Base-by-base conservation (phyloP, 306 rosid species). In the Lotus japonicus region DNA sequence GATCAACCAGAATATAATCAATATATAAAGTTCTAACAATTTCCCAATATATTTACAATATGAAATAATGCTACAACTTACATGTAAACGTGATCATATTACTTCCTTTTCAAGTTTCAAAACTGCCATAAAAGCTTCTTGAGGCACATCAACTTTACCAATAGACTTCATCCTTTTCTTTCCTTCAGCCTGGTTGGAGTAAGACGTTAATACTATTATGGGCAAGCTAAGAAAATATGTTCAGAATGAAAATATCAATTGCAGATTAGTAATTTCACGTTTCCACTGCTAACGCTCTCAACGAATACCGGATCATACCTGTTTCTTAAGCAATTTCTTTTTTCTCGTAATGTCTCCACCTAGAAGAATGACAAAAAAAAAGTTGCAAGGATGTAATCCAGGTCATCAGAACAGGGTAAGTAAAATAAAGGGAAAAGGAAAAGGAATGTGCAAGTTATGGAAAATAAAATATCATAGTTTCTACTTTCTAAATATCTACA, bases 71-170 rank as follows among this genome's bases (percentile, higher is more conserved):
- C 44, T 58, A 48, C 69, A 75, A 72, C 46, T 73, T 64, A 70
- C 64, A 68, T 10, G 56, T 14, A 57, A 36, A 35, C 56, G 11
- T 46, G 39, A 66, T 86, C 86, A 92, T 66, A 92, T 64, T 13
- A 92, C 96, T 77, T 89, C 98, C 78, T 89, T 92, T 76, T 92
- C 94, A 58, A 92, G 95, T 82, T 89, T 92, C 89, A 92, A 80
- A 65, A 92, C 96, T 4, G 98, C 96, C 98, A 87, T 92, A 82
- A 92, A 92, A 33, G 98, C 91, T 83, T 92, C 98, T 84, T 92
- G 98, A 71, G 94, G 95, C 43, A 92, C 95, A 70, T 89, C 97
- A 16, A 92, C 97, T 81, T 88, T 89, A 68, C 96, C 92, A 19
- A 92, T 92, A 7, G 98, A 74, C 79, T 92, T 92, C 96, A 92